phyloP scores from a whole-genome alignment of 192 early-diverging fungal species.

The Podochytrium sp. region DNA sequence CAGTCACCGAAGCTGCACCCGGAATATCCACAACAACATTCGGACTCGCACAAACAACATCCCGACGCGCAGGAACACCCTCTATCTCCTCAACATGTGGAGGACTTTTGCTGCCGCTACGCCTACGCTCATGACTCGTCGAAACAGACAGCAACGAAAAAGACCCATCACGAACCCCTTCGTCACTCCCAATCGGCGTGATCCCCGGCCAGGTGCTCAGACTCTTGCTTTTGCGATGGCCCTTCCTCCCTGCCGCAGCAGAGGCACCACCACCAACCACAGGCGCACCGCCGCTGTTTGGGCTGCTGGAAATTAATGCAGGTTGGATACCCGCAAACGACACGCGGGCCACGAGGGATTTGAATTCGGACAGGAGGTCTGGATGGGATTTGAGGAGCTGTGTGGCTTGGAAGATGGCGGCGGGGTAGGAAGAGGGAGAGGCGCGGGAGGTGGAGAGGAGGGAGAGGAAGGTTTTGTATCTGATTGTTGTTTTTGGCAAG shows the following conservation, averaged over 20 bases:
- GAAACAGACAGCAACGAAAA: background rate
- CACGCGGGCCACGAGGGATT: conserved; percentile 5
- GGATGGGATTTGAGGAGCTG: conserved; percentile 2
- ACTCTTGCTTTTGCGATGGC: conserved; percentile 14
- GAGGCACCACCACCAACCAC: background rate
- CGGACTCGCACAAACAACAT: background rate
- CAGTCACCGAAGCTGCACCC: background rate
- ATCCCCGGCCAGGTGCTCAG: background rate
- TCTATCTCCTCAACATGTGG: no score
- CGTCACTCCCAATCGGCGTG: background rate
- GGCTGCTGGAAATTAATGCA: background rate
- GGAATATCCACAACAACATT: background rate
- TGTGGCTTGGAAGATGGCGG: conserved; percentile 22
- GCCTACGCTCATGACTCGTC: background rate
- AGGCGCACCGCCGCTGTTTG: background rate
- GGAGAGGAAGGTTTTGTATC: background rate
- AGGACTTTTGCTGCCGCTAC: background rate
- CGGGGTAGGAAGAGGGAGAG: conserved; percentile 18
- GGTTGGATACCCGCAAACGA: conserved; percentile 13
- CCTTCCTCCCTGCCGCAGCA: background rate
- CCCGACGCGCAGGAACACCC: no score
- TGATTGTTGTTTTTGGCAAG: background rate
- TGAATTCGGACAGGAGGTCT: conserved; percentile 15
- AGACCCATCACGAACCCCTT: background rate
- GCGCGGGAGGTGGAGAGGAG: background rate